phyloP scores from a whole-genome alignment of 371 early-diverging fungal species.

The Actinomucor elegans region DNA sequence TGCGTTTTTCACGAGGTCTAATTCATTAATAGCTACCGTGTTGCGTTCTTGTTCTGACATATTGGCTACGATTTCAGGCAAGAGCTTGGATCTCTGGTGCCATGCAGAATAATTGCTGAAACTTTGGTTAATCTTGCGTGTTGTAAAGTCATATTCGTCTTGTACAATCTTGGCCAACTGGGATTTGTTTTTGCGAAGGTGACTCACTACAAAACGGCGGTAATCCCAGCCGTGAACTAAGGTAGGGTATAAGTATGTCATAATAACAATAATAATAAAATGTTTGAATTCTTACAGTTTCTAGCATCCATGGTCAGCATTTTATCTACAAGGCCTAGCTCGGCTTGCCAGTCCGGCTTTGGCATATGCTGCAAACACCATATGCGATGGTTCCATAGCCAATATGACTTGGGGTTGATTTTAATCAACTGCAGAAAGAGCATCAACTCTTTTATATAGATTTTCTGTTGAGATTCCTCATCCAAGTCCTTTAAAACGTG shows the following conservation, averaged over 20 bases:
- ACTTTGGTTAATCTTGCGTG: conserved; percentile 80
- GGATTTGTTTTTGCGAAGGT: conserved; percentile 33
- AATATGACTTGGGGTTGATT: conserved; percentile 87
- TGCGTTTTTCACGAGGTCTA: conserved; percentile 83
- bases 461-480: conserved; percentile 29
- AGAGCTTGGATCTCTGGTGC: conserved; percentile 88
- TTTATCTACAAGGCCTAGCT: conserved; percentile 72
- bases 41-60: conserved; percentile 46
- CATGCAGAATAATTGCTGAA: conserved; percentile 97
- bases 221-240: conserved; percentile 96
- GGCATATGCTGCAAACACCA: conserved; percentile 85
- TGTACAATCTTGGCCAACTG: conserved; percentile 27
- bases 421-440: conserved; percentile 65
- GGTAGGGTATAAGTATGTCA: neutral
- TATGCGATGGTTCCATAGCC: conserved; percentile 93
- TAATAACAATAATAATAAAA: no score
- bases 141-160: conserved; percentile 84
- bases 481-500: conserved; percentile 30
- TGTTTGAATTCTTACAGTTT: conserved; percentile 90
- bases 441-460: conserved; percentile 57
- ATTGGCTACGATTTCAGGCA: conserved; percentile 59
- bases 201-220: conserved; percentile 75
- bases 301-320: conserved; percentile 86
- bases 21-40: conserved; percentile 46
- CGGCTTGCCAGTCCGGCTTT: conserved; percentile 74